These are phyloP conservation scores for Arabidopsis suecica DNA, from an alignment of 345 rosid species.

Conservation along the genomic window DNA sequence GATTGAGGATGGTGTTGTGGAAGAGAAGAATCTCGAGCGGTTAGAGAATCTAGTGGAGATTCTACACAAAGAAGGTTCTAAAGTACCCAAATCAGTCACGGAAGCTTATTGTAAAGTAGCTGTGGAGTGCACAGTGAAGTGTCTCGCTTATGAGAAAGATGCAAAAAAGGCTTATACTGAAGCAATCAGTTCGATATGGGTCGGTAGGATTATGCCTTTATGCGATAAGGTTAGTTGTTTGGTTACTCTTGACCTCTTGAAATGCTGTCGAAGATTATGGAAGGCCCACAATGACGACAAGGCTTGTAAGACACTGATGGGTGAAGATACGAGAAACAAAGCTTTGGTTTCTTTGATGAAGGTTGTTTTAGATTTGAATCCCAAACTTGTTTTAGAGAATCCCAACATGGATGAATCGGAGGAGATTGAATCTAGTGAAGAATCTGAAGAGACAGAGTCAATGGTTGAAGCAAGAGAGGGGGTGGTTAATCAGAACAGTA, in stretches of 20 bases:
- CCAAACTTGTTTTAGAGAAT: constrained; percentile 13
- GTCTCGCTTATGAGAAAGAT: constrained; percentile 37
- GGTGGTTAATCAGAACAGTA: background rate
- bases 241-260: constrained; percentile 47
- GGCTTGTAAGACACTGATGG: constrained; percentile 43
- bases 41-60: constrained; percentile 51
- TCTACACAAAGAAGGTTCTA: constrained; percentile 45
- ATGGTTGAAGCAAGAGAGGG: constrained; percentile 22
- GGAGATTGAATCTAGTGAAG: constrained; percentile 34
- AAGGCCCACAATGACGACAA: constrained; percentile 50
- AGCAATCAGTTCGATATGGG: constrained; percentile 55
- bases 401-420: constrained; percentile 35
- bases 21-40: constrained; percentile 57
- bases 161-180: constrained; percentile 28
- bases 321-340: constrained; percentile 47
- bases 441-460: constrained; percentile 34
- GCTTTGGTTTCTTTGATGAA: constrained; percentile 48
- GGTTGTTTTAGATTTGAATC: constrained; percentile 34
- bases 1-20: constrained; percentile 40
- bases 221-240: constrained; percentile 51
- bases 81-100: constrained; percentile 52
- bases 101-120: constrained; percentile 61
- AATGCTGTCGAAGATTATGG: constrained; percentile 50
- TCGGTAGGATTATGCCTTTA: constrained; percentile 44
- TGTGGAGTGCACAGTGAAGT: constrained; percentile 61